Conservation (phyloP, 2,329 filamentous ascomycete genomes). For the Arthrinium puccinioides region DNA sequence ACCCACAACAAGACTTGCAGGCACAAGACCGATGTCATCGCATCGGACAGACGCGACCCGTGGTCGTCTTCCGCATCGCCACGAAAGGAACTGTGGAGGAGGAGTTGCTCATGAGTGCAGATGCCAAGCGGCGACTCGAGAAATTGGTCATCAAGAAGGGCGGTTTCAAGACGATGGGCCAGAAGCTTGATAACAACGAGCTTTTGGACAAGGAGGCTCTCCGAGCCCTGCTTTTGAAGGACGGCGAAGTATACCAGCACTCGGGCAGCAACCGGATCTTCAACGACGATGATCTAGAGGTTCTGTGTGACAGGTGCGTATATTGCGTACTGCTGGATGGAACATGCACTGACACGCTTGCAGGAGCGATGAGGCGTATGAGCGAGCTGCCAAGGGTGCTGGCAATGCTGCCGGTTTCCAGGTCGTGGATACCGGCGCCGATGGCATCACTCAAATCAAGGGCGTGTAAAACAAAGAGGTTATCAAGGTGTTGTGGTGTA, state of each 20-base stretch:
- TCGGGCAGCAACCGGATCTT: slow-evolving; percentile 59
- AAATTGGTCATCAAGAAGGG: slow-evolving; percentile 96
- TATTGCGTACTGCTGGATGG: too few relatives aligned
- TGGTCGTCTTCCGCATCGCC: slow-evolving; percentile 92
- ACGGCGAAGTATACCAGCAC: slow-evolving; percentile 59
- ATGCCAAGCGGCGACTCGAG: slow-evolving; percentile 85
- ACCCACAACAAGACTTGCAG: slow-evolving; percentile 94
- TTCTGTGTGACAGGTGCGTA: slow-evolving; percentile 64
- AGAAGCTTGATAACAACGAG: slow-evolving; percentile 48
- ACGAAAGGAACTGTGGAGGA: slow-evolving; percentile 98
- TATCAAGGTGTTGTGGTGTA: too few relatives aligned
- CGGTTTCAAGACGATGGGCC: slow-evolving; percentile 63
- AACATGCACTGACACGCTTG: slow-evolving; percentile 4
- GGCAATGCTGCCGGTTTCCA: slow-evolving; percentile 66
- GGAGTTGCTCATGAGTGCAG: slow-evolving; percentile 84
- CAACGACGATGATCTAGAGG: slow-evolving; percentile 67
- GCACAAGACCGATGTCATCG: slow-evolving; percentile 97
- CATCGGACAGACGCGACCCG: slow-evolving; percentile 92
- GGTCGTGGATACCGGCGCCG: slow-evolving; percentile 68
- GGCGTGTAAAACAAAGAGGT: too few relatives aligned
- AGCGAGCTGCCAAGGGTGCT: slow-evolving; percentile 68
- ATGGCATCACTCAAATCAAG: slow-evolving; percentile 36
- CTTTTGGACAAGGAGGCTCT: slow-evolving; percentile 54
- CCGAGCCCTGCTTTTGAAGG: slow-evolving; percentile 56
- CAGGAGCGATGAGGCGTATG: slow-evolving; percentile 53